These are phyloP conservation scores for Pythium insidiosum DNA, from an alignment of 352 stramenopile genomes.

Conservation along the genomic window DNA sequence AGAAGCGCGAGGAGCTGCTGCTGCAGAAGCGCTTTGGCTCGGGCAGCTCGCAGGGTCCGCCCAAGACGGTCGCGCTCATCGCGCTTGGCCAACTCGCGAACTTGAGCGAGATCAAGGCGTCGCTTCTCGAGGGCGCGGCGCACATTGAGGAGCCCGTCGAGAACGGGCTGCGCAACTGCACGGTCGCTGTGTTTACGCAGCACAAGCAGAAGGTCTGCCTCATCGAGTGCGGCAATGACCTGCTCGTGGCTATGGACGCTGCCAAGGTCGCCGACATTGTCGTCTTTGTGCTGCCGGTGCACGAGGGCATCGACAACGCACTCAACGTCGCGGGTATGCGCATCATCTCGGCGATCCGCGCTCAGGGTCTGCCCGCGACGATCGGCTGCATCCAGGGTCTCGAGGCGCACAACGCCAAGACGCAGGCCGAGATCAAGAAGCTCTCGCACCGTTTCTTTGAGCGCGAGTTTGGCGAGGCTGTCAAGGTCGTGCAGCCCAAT, in stretches of 20 bases:
- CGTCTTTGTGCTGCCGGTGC: conserved; percentile 69
- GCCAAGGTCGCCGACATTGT: conserved; percentile 83
- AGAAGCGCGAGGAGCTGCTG: conserved; percentile 83
- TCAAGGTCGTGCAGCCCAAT: conserved; percentile 76
- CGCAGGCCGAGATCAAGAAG: conserved; percentile 74
- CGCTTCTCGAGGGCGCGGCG: conserved; percentile 50
- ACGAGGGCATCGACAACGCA: conserved; percentile 73
- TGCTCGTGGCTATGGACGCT: conserved; percentile 75
- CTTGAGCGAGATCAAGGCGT: conserved; percentile 49
- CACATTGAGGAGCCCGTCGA: conserved; percentile 45
- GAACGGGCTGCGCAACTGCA: conserved; percentile 53
- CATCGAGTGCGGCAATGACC: conserved; percentile 74
- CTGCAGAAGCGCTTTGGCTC: conserved; percentile 77
- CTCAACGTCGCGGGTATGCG: conserved; percentile 82
- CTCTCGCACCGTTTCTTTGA: conserved; percentile 85
- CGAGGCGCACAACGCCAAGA: conserved; percentile 59
- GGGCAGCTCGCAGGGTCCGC: conserved; percentile 53
- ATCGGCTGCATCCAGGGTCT: conserved; percentile 83
- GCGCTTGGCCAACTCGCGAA: conserved; percentile 61
- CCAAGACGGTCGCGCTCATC: conserved; percentile 85
- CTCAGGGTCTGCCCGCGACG: conserved; percentile 86
- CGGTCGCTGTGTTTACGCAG: conserved; percentile 58
- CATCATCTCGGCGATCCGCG: conserved; percentile 89
- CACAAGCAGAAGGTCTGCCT: conserved; percentile 89
- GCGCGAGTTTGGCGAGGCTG: conserved; percentile 80